Base-by-base conservation (phyloP, 495 filamentous ascomycete species). In the Zalerion maritima region DNA sequence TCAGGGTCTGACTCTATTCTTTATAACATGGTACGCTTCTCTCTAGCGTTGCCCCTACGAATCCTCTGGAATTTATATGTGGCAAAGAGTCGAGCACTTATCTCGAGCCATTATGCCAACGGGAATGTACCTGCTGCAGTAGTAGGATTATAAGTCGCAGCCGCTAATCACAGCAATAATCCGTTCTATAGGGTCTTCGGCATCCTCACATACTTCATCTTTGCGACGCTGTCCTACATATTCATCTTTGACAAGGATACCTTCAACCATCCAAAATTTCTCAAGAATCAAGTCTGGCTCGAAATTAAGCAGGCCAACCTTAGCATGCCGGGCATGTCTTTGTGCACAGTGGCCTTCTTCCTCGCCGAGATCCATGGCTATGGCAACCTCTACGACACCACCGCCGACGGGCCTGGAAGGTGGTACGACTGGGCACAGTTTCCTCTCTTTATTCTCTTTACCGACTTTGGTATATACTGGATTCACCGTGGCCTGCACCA, bases 161-260 rank as follows among this genome's bases (percentile, higher is more conserved):
- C n/a, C n/a, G n/a, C n/a, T n/a, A n/a, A n/a, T n/a, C n/a, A n/a
- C n/a, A n/a, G n/a, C n/a, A n/a, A n/a, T n/a, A n/a, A n/a, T n/a
- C n/a, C n/a, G n/a, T n/a, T n/a, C 15, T 20, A n/a, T 45, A 93
- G 85, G 76, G 47, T 92, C 42, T 91, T 89, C 43, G 84, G 87
- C 34, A 50, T 83, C 16, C 38, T 82, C 23, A 55, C 85, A 37
- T 96, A 96, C 64, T 93, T 86, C 52, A 36, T 81, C 37, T 83
- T 76, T 47, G 75, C 87, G 12, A 66, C 75, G 21, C 61, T 92
- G 16, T 93, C 84, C 18, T 96, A 92, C 61, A 33, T 76, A 43
- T 87, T 93, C 66, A 61, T 96, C 57, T 96, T 93, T 65, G 86
- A 96, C 57, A 84, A 96, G 50, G 65, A 71, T 12, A 87, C 80